Base-by-base conservation (phyloP, 2,329 filamentous ascomycete species). In the Talaromyces rugulosus region DNA sequence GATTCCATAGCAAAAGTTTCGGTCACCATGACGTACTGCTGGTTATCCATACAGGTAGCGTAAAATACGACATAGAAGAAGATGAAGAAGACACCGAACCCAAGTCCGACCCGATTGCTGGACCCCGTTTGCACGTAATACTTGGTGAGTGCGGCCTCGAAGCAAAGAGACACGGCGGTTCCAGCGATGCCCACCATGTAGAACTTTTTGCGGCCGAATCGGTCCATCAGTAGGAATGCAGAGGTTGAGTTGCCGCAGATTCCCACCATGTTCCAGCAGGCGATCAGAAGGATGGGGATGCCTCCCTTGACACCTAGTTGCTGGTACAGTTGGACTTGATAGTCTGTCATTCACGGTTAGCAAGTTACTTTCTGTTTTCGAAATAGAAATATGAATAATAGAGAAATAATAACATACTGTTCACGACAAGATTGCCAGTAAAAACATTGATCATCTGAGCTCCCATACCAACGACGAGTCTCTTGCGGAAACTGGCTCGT, bases 131-230 rank as follows among this genome's bases (percentile, higher is more conserved):
- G 40, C n/a, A 44, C 40, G n/a, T 44, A 44, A 7, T 44, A 44
- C 40, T 44, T 44, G 40, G 40, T 44, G 40, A 44, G 40, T 9
- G 40, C 40, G 16, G 40, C 40, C 40, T 44, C 40, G n/a, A 44
- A 44, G 40, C 40, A 44, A 18, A 44, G 40, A 18, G 40, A 44
- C 16, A 44, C 40, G 3, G 40, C 40, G 14, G n/a, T 44, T 44
- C 40, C 40, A 44, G n/a, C 40, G 40, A 44, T 44, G 40, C 40
- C 40, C 40, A 44, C 54, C 75, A 44, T 44, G n/a, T 44, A 44
- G n/a, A 44, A 44, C 2, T 16, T 5, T 31, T 74, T 77, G 11
- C 80, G 77, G 42, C 80, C 79, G 63, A 74, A 78, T 59, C 70
- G 71, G 70, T 81, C 80, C 44, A 78, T 76, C 16, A 44, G 18